phyloP scores from a whole-genome alignment of 176 grass and related monocot species.

The Pontederia paniculata region DNA sequence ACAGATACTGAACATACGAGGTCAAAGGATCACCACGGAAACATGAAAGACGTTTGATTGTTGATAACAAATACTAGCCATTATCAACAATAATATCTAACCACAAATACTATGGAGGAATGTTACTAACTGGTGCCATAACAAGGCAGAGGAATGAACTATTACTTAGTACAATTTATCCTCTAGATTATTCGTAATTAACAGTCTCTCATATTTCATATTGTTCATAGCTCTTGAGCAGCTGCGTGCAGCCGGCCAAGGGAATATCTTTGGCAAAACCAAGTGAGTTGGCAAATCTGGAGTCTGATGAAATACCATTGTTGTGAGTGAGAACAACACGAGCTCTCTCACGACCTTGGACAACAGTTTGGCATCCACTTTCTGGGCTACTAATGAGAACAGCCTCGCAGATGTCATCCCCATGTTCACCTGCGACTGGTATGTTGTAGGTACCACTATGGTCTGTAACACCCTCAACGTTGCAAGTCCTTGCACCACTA shows the following conservation, averaged over 20 bases:
- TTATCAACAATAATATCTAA: no score
- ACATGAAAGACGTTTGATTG: no score
- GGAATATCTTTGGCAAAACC: constrained; percentile 61
- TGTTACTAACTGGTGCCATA: no score
- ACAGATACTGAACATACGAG: no score
- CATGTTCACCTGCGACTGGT: constrained; percentile 41
- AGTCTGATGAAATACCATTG: constrained; percentile 59
- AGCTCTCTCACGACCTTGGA: constrained; percentile 65
- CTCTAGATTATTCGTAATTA: no score
- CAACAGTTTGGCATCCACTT: constrained; percentile 27
- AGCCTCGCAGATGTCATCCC: constrained; percentile 70
- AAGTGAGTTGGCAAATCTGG: constrained; percentile 56
- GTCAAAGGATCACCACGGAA: no score
- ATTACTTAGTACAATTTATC: no score
- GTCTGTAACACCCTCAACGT: constrained; percentile 66
- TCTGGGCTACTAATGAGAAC: constrained; percentile 67
- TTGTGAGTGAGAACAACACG: constrained; percentile 79
- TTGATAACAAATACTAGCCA: no score
- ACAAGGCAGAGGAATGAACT: no score
- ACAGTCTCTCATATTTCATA: constrained; percentile 29
- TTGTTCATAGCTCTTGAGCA: constrained; percentile 73
- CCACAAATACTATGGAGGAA: no score
- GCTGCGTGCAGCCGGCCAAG: constrained; percentile 30
- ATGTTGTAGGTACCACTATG: constrained; percentile 89
- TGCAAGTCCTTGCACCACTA: constrained; percentile 39